A percentile compares a stretch with the other conserved stretches of the same genome.
Conservation (phyloP, 768 basidiomycete species). For the Mycena filopes region DNA sequence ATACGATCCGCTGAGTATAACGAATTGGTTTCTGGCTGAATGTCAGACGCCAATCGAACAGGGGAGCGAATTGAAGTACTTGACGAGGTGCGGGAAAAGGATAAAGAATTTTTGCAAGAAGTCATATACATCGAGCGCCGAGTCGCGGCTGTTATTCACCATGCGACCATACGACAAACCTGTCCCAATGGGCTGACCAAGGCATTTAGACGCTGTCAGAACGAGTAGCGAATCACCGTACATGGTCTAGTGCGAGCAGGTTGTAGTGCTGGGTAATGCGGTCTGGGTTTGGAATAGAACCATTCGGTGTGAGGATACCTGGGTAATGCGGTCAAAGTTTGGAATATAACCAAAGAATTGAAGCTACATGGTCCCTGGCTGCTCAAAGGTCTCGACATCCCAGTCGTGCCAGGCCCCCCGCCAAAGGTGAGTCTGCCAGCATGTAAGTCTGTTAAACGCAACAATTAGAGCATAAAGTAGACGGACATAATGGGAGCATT, state of each 20-base stretch:
- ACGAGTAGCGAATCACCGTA: neutral
- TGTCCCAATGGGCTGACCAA: constrained; percentile 38
- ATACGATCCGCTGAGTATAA: constrained; percentile 42
- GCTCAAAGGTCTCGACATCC: constrained; percentile 37
- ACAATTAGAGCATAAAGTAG: neutral
- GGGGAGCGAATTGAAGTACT: neutral
- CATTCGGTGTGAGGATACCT: no score
- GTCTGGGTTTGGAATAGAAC: constrained; percentile 35
- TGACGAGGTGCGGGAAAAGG: constrained; percentile 36
- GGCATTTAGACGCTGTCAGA: neutral
- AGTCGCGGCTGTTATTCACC: constrained; percentile 39
- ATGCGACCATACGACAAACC: constrained; percentile 42
- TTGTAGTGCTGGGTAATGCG: constrained; percentile 27
- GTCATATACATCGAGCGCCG: constrained; percentile 44
- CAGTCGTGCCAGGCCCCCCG: constrained; percentile 43
- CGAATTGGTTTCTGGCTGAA: constrained; percentile 31
- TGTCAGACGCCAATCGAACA: neutral
- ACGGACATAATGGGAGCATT: constrained; percentile 42
- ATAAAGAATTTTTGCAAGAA: constrained; percentile 44
- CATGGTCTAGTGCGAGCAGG: constrained; percentile 32
- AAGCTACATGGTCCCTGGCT: constrained; percentile 38
- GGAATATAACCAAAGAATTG: constrained; percentile 25
- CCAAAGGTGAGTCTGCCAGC: constrained; percentile 38
- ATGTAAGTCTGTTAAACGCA: neutral
- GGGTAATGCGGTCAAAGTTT: constrained; percentile 35